phyloP scores from a whole-genome alignment of 2,329 filamentous ascomycete genomes.

The Raffaelea arxii region DNA sequence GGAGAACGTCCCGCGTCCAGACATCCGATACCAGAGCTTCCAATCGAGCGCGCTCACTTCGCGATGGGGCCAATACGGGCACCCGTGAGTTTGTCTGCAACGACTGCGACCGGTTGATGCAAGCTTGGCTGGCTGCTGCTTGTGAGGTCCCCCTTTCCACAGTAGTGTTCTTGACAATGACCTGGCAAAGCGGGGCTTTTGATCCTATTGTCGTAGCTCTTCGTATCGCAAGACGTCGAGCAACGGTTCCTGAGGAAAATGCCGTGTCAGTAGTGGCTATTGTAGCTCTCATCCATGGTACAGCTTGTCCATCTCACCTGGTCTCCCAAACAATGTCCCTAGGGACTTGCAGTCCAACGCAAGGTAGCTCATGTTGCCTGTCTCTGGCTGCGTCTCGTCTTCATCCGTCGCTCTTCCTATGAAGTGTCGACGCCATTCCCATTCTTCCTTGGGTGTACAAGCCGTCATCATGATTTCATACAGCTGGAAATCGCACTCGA shows the following conservation, averaged over 20 bases:
- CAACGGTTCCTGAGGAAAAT: constrained; percentile 40
- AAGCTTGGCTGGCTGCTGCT: constrained; percentile 30
- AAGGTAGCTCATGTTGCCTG: constrained; percentile 51
- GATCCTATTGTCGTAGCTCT: constrained; percentile 64
- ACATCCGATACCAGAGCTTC: constrained; percentile 67
- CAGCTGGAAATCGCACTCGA: constrained; percentile 65
- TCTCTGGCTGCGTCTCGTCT: constrained; percentile 33
- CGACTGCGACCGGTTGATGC: constrained; percentile 71
- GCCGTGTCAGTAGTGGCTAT: constrained; percentile 1
- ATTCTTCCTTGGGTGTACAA: constrained; percentile 70
- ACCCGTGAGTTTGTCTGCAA: constrained; percentile 57
- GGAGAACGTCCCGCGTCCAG: constrained; percentile 73
- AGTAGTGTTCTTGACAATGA: constrained; percentile 81
- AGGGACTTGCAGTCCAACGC: constrained; percentile 63
- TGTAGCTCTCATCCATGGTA: too few species aligned
- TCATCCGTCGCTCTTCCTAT: constrained; percentile 38
- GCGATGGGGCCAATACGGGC: constrained; percentile 62
- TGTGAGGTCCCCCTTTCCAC: constrained; percentile 46
- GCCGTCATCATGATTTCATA: constrained; percentile 84
- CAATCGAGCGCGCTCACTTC: constrained; percentile 66
- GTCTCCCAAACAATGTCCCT: constrained; percentile 65
- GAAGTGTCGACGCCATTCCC: constrained; percentile 68
- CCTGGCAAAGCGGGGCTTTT: constrained; percentile 59
- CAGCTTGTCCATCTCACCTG: constrained; percentile 44
- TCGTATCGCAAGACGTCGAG: constrained; percentile 67